Base-by-base conservation (phyloP, 768 basidiomycete genomes). In the Melanogaster broomeanus region DNA sequence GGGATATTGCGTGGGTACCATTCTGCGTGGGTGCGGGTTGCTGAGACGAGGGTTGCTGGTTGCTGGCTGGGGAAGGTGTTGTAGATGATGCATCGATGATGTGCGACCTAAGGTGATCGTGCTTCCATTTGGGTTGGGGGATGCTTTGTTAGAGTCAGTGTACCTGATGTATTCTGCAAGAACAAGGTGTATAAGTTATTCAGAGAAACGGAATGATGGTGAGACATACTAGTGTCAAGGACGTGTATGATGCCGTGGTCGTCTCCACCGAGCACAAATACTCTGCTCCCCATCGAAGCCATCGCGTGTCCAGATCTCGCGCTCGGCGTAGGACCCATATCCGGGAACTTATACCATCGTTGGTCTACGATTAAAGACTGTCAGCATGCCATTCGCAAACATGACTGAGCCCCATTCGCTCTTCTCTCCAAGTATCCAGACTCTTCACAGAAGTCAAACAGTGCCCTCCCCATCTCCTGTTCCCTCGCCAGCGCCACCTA, bases 311-410 rank as follows among this genome's bases (percentile, higher is more conserved):
- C 97, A 9, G 93, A 95, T 44, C 97, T 82, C 3, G 93, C 91
- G 34, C 79, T 86, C 1, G 97, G 97, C 15, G 92, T 83, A 16
- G 96, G 96, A 0, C 97, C 97, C 97, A 99, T 99, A 65, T 98
- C 97, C 71, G 97, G 94, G 77, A 99, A 99, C 93, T 95, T 98
- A 73, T 95, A 99, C 97, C 97, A 99, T 60, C 97, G 81, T 64
- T 93, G 91, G 70, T 94, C 96, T 98, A 65, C 25, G 41, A 45
- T 4, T 16, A 42, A 48, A 13, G 2, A 52, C 25, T 6, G 48
- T 68, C 48, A 67, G 54, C 41, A 15, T 33, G 30, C 16, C 10
- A 22, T 42, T 53, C 37, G 25, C 45, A 57, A 44, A 30, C 35
- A 37, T 38, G 4, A 54, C 10, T 31, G 39, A 13, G 13, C 11